A percentile compares a stretch with the other conserved stretches of the same genome.
phyloP scores from a whole-genome alignment of 352 stramenopile species.

The Phytophthora citrophthora region DNA sequence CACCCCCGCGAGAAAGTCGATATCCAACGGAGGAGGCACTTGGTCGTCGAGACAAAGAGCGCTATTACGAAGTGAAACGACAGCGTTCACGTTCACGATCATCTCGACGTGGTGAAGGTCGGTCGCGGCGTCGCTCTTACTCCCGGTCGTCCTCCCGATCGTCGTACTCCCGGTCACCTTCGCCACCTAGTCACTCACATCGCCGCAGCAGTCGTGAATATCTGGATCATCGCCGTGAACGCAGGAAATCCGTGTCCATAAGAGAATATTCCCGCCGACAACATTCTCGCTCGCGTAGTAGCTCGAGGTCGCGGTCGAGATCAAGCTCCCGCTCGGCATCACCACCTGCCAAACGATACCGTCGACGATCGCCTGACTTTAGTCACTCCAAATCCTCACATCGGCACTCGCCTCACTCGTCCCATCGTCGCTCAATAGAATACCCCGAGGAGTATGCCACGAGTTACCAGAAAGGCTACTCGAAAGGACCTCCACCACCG shows the following conservation, averaged over 20 bases:
- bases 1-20: slow-evolving; percentile 8
- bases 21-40: slow-evolving; percentile 10
- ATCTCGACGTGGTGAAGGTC: slow-evolving; percentile 30
- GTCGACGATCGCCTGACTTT: slow-evolving; percentile 33
- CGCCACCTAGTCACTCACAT: slow-evolving; percentile 22
- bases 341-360: slow-evolving; percentile 32
- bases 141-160: slow-evolving; percentile 50
- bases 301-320: slow-evolving; percentile 44
- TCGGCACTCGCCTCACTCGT: slow-evolving; percentile 30
- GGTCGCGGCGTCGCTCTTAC: slow-evolving; percentile 39
- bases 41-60: slow-evolving; percentile 19
- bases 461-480: slow-evolving; percentile 15
- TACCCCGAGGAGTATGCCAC: slow-evolving; percentile 13
- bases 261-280: slow-evolving; percentile 29
- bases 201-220: slow-evolving; percentile 34
- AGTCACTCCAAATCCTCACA: slow-evolving; percentile 27
- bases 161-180: slow-evolving; percentile 41
- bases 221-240: slow-evolving; percentile 17
- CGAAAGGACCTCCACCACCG: slow-evolving; percentile 6
- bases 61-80: slow-evolving; percentile 29
- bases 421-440: slow-evolving; percentile 29
- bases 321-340: slow-evolving; percentile 47
- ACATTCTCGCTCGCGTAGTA: slow-evolving; percentile 39
- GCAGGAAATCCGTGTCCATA: slow-evolving; percentile 23
- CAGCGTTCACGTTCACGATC: slow-evolving; percentile 44